Percentiles rank a stretch among this genome's conserved stretches.
These are phyloP conservation scores for Penicillium sp. DNA, from an alignment of 2,329 filamentous ascomycete species.

Conservation along the genomic window DNA sequence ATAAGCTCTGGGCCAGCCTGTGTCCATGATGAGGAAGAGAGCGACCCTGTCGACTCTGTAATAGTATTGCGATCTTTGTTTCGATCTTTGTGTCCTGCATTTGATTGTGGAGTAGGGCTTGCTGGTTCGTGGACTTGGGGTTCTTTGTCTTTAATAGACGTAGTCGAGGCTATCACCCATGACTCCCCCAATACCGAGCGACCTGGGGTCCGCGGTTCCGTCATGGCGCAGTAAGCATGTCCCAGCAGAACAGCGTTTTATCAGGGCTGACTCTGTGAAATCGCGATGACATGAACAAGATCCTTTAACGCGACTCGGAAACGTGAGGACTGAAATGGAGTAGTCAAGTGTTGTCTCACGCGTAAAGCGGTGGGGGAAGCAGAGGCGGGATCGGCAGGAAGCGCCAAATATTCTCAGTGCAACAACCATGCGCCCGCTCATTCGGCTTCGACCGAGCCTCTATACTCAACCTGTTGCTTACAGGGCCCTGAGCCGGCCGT, in stretches of 20 bases:
- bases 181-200: slow-evolving; percentile 32
- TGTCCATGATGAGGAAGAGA: slow-evolving; percentile 24
- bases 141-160: slow-evolving; percentile 13
- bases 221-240: slow-evolving; percentile 18
- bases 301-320: slow-evolving; percentile 1
- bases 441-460: slow-evolving; percentile 15
- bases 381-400: slow-evolving; percentile 14
- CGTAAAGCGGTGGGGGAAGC: slow-evolving; percentile 22
- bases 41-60: slow-evolving; percentile 21
- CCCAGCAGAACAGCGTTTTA: neutral
- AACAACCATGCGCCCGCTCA: slow-evolving; percentile 24
- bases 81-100: slow-evolving; percentile 2
- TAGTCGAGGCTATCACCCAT: slow-evolving; percentile 33
- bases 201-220: slow-evolving; percentile 13
- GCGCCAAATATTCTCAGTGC: neutral
- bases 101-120: slow-evolving; percentile 8
- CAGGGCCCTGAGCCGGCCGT: slow-evolving; percentile 1
- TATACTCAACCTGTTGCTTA: slow-evolving; percentile 3
- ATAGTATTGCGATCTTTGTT: slow-evolving; percentile 4
- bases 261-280: neutral
- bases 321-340: neutral
- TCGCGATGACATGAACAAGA: neutral
- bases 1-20: slow-evolving; percentile 37
- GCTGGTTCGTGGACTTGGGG: slow-evolving; percentile 2
- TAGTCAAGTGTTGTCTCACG: slow-evolving; percentile 1